Percentiles rank a stretch among this genome's conserved stretches.
Evolutionary conservation across 2,329 filamentous ascomycete species (phyloP).

Genomic region (Aspergillus sojae): DNA sequence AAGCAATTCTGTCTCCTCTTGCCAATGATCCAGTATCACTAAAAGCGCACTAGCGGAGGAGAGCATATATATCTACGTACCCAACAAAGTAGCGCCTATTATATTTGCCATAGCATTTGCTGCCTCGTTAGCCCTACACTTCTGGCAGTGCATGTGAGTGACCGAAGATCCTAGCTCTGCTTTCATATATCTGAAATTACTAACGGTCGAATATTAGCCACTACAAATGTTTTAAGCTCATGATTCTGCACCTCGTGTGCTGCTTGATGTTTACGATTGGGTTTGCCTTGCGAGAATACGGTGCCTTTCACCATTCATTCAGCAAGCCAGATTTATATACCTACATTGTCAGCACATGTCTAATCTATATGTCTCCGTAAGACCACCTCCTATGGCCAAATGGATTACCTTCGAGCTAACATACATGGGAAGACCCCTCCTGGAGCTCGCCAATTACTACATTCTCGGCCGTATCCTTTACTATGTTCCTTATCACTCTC

Average conservation of each 20-base stretch:
- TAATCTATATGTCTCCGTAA: constrained; percentile 43
- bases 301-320: constrained; percentile 54
- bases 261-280: constrained; percentile 59
- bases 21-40: background rate
- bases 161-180: background rate
- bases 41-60: constrained; percentile 4
- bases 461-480: constrained; percentile 62
- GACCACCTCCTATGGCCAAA: constrained; percentile 7
- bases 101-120: constrained; percentile 55
- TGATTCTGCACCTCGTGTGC: constrained; percentile 57
- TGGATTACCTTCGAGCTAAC: background rate
- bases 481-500: constrained; percentile 63
- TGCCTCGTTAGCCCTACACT: constrained; percentile 41
- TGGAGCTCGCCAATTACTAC: constrained; percentile 65
- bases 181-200: background rate
- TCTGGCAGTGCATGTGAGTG: constrained; percentile 61
- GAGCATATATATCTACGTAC: constrained; percentile 54
- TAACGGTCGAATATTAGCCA: constrained; percentile 40
- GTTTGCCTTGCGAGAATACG: constrained; percentile 58
- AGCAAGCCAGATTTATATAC: constrained; percentile 39
- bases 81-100: constrained; percentile 58
- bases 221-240: constrained; percentile 61
- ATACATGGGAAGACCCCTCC: constrained; percentile 52
- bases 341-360: constrained; percentile 49
- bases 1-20: background rate